Evolutionary conservation across 2,329 filamentous ascomycete genomes (phyloP), one percentile per base, ranked within the genome.

Genomic region (Biscogniauxia marginata): DNA sequence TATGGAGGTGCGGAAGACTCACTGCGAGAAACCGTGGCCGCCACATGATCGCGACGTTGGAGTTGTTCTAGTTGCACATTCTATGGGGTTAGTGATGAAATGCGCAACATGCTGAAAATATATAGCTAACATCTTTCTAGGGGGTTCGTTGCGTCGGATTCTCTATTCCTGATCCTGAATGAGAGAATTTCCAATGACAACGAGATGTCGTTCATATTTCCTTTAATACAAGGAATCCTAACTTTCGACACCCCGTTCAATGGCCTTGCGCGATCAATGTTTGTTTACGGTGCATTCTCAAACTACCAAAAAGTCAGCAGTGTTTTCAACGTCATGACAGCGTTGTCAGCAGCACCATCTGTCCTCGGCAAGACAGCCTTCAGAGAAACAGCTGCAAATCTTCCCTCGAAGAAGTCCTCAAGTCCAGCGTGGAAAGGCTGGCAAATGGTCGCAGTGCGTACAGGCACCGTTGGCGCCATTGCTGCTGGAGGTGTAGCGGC

Each of bases 221-320:
- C 91, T 0, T 83, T 90, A 53, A 88, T 96, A 57, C 88, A 91
- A 66, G 91, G 89, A 50, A 80, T 96, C 16, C 78, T 96, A 30
- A 85, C 90, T 6, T 95, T 95, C 65, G 91, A 96, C 72, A 96
- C 92, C 0, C 92, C 92, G 0, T 96, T 88, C 72, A 85, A 91
- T 55, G 87, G 87, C 6, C 79, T 84, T 16, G 79, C 82, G 2
- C 73, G 82, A 11, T 81, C 79, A 49, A 83, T 84, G 80, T 84
- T 84, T 58, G 82, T 84, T 46, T 84, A 84, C 59, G 82, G 82
- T 46, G 82, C 81, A 25, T 84, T 84, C 54, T 82, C 79, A 50
- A 83, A 84, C 68, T 84, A 84, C 64, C 77, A 80, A 56, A 84
- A 83, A 55, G 78, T 84, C 60, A 81, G 75, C 67, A 75, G 72